These are phyloP conservation scores for Dendrobium catenatum DNA, from an alignment of 106 monocot species.

Conservation along the genomic window DNA sequence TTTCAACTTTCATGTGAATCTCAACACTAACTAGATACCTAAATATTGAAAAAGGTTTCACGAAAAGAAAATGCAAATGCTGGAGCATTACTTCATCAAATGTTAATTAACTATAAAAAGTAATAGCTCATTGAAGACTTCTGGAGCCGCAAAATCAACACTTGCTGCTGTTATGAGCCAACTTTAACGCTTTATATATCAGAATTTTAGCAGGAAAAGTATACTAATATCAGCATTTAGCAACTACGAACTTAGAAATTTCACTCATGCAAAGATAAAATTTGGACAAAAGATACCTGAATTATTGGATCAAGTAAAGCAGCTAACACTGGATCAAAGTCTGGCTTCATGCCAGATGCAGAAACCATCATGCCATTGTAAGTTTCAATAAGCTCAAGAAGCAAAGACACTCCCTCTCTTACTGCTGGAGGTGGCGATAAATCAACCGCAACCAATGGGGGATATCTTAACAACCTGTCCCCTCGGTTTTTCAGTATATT, in stretches of 20 bases:
- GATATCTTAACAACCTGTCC: constrained; percentile 84
- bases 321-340: constrained; percentile 79
- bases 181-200: background rate
- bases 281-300: constrained; percentile 40
- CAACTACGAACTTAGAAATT: background rate
- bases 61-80: background rate
- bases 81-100: background rate
- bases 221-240: background rate
- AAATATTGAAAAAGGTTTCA: background rate
- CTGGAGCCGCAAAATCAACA: background rate
- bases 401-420: constrained; percentile 81
- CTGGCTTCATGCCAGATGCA: constrained; percentile 76
- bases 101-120: background rate
- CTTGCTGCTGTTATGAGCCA: background rate
- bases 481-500: constrained; percentile 76
- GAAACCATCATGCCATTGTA: constrained; percentile 93
- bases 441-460: constrained; percentile 80
- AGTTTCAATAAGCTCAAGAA: constrained; percentile 90
- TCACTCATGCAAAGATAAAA: constrained; percentile 5
- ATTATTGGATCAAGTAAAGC: constrained; percentile 88
- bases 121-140: background rate
- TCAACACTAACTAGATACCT: no score
- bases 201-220: background rate
- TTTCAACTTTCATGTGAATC: no score
- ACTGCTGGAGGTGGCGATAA: constrained; percentile 87